Conservation (phyloP, 2,329 filamentous ascomycete species). For the Phaeosphaeriaceae sp. region DNA sequence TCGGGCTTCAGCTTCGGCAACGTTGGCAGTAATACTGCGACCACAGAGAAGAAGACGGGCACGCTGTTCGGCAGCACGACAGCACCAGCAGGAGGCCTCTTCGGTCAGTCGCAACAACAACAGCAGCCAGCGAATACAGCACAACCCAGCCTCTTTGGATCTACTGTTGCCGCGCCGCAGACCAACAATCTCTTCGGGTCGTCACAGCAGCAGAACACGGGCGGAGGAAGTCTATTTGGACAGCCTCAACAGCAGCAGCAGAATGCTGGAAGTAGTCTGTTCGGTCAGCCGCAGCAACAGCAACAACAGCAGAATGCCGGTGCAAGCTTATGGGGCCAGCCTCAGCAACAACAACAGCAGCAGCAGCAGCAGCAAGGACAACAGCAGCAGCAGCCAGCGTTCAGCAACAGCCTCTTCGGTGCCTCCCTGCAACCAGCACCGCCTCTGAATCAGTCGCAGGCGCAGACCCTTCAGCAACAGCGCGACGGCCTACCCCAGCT, state of each 20-base stretch:
- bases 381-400: constrained; percentile 49
- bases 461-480: constrained; percentile 46
- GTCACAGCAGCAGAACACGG: constrained; percentile 24
- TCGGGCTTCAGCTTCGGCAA: constrained; percentile 39
- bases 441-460: constrained; percentile 32
- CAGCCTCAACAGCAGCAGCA: constrained; percentile 23
- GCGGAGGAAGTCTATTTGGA: constrained; percentile 16
- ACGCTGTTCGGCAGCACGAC: constrained; percentile 47
- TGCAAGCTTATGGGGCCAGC: constrained; percentile 49
- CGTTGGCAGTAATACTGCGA: constrained; percentile 16
- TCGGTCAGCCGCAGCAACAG: constrained; percentile 30
- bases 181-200: constrained; percentile 16
- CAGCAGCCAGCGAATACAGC: constrained; percentile 41
- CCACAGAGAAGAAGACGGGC: constrained; percentile 43
- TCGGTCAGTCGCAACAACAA: constrained; percentile 48
- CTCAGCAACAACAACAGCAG: constrained; percentile 50
- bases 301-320: constrained; percentile 46
- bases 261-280: constrained; percentile 23
- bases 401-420: constrained; percentile 51
- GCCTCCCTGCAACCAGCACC: constrained; percentile 41
- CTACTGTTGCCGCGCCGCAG: constrained; percentile 12
- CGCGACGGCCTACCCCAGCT: constrained; percentile 46
- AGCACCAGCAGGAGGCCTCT: constrained; percentile 48
- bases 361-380: constrained; percentile 50
- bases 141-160: constrained; percentile 31